Base-by-base conservation (phyloP, 441 rosid species). In the Aquilaria agallochum region DNA sequence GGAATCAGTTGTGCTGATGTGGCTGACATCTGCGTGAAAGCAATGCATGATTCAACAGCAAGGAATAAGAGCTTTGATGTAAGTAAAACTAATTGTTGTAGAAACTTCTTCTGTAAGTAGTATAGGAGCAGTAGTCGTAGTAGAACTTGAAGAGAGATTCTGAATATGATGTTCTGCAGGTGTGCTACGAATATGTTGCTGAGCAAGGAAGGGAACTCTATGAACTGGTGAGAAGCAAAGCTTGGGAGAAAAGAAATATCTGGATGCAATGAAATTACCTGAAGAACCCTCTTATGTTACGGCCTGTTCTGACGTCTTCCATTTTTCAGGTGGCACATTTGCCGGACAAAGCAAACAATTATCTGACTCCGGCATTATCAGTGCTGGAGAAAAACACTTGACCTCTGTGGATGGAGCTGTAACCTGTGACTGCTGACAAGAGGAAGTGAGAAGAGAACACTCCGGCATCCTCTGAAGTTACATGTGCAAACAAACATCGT, bases 11-110 rank as follows among this genome's bases (percentile, higher is more conserved):
- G 96, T 66, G 96, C 89, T 9, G 99, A 91, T 70, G 99, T 94
- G 65, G 99, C 97, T 46, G 96, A 89, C 74, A 94, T 94, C 63
- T 91, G 96, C 55, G 96, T 94, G 69, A 94, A 94, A 83, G 86
- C 99, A 55, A 74, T 94, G 76, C 99, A 94, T 46, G 96, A 94
- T 75, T 78, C 97, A 51, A 87, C 96, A 8, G 97, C 99, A 64
- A 84, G 97, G 74, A 94, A 94, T 79, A 94, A 91, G 85, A 91
- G 99, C 79, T 95, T 95, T 62, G 97, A 95, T 71, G 99, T 84
- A 72, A 73, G 98, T 79, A 32, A 20, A 20, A 15, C 15, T 46
- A 68, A 60, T 13, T 53, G 5, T 5, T 9, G 9, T 9, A 5
- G 44, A 40, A 40, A 40, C 45, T 5, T 40, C 5, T 40, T 40